These are phyloP conservation scores for Elsinoe necatrix DNA, from an alignment of 2,329 filamentous ascomycete species.

Conservation along the genomic window DNA sequence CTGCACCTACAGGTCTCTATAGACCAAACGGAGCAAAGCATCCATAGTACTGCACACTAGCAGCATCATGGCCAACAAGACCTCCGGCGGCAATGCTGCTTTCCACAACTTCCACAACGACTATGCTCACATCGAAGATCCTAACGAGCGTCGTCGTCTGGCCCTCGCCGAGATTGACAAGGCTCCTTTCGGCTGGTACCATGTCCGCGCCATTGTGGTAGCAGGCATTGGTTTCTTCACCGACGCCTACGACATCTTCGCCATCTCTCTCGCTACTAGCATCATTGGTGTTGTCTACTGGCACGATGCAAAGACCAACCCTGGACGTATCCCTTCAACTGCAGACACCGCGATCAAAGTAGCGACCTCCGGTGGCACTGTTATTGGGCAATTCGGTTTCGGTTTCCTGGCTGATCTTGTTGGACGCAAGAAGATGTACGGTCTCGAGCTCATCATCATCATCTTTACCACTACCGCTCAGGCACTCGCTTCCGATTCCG, in stretches of 20 bases:
- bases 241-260: slow-evolving; percentile 72
- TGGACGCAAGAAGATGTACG: slow-evolving; percentile 78
- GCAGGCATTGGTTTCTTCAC: slow-evolving; percentile 86
- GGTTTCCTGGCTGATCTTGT: slow-evolving; percentile 69
- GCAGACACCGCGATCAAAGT: slow-evolving; percentile 80
- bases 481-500: slow-evolving; percentile 55
- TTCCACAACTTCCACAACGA: slow-evolving; percentile 74
- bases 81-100: slow-evolving; percentile 57
- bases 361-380: slow-evolving; percentile 72
- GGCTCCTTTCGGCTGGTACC: slow-evolving; percentile 76
- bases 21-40: background rate
- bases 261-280: slow-evolving; percentile 61
- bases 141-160: slow-evolving; percentile 68
- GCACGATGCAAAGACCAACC: slow-evolving; percentile 34
- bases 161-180: slow-evolving; percentile 76
- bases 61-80: slow-evolving; percentile 27
- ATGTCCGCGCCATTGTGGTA: slow-evolving; percentile 66
- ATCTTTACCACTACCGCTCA: slow-evolving; percentile 71
- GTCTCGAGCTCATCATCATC: slow-evolving; percentile 70
- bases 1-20: background rate
- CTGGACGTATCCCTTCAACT: slow-evolving; percentile 50
- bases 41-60: background rate
- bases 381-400: slow-evolving; percentile 73
- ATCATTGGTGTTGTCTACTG: slow-evolving; percentile 77
- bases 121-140: slow-evolving; percentile 56